Evolutionary conservation across 345 rosid species (phyloP).

Genomic region (Eucalyptus fibrosa): DNA sequence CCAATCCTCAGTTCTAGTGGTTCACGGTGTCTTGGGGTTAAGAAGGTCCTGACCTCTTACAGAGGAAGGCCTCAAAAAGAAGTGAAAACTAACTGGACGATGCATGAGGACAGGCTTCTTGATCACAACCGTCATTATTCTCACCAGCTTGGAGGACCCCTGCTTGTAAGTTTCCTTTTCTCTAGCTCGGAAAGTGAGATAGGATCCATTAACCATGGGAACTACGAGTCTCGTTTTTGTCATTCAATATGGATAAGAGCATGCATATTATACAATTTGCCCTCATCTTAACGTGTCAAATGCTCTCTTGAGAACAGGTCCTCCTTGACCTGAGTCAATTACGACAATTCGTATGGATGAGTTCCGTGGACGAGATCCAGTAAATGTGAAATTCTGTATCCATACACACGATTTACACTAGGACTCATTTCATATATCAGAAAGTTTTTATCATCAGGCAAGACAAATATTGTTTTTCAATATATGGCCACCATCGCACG

Average conservation of each 20-base stretch:
- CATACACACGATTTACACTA: background rate
- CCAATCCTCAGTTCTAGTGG: slow-evolving; percentile 13
- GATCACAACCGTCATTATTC: background rate
- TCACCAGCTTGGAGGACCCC: slow-evolving; percentile 12
- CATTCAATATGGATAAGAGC: background rate
- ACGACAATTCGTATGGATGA: background rate
- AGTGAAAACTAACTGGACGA: slow-evolving; percentile 26
- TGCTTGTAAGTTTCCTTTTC: slow-evolving; percentile 13
- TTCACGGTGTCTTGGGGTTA: slow-evolving; percentile 24
- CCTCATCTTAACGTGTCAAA: background rate
- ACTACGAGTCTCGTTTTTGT: background rate
- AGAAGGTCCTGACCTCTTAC: slow-evolving; percentile 27
- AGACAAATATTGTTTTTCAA: background rate
- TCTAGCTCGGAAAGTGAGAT: background rate
- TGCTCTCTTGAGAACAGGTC: background rate
- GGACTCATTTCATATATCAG: background rate
- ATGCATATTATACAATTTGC: background rate
- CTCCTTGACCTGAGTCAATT: background rate
- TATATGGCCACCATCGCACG: background rate
- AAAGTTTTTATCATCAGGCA: background rate
- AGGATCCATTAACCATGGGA: background rate
- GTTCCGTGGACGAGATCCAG: background rate
- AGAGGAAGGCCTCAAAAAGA: slow-evolving; percentile 27
- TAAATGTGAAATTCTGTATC: background rate
- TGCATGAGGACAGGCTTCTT: slow-evolving; percentile 26